Conservation (phyloP, 2,329 filamentous ascomycete genomes). For the Amphichorda felina region DNA sequence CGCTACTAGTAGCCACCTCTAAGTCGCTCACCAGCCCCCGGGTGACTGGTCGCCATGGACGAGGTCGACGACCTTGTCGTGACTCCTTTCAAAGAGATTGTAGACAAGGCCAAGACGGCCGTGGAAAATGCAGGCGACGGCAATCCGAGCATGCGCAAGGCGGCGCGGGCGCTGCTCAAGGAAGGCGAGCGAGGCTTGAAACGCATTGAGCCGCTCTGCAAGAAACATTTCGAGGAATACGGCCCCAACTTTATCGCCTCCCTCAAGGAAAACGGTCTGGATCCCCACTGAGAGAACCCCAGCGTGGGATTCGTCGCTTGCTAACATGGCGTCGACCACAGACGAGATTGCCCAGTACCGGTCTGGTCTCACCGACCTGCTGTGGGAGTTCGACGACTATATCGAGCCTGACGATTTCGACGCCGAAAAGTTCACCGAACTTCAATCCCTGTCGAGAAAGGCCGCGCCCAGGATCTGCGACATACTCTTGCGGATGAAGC, state of each 20-base stretch:
- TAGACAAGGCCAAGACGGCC: conserved; percentile 36
- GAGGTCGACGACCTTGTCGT: conserved; percentile 31
- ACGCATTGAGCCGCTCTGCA: conserved; percentile 38
- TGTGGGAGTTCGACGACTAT: conserved; percentile 48
- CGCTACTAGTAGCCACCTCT: no score
- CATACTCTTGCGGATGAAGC: conserved; percentile 40
- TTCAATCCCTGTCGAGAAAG: conserved; percentile 34
- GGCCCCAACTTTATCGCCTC: conserved; percentile 35
- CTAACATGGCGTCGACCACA: conserved; percentile 13
- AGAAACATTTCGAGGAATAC: conserved; percentile 34
- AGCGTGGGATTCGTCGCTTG: not conserved
- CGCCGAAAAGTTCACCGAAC: conserved; percentile 32
- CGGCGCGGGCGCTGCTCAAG: conserved; percentile 32
- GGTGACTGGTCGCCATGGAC: conserved; percentile 20
- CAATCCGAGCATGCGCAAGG: conserved; percentile 32
- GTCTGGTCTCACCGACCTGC: conserved; percentile 32
- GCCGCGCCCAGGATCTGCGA: conserved; percentile 36
- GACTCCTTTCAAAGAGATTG: conserved; percentile 38
- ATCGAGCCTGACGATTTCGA: conserved; percentile 37
- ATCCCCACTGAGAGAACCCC: not conserved
- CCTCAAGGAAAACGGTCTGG: conserved; percentile 41
- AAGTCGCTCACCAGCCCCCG: not conserved
- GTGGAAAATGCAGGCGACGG: conserved; percentile 32
- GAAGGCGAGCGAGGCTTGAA: conserved; percentile 37
- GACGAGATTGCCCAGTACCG: conserved; percentile 38